A percentile compares a stretch with the other conserved stretches of the same genome.
Evolutionary conservation across 176 grass and related monocot genomes (phyloP).

Genomic region (Eleusine indica): DNA sequence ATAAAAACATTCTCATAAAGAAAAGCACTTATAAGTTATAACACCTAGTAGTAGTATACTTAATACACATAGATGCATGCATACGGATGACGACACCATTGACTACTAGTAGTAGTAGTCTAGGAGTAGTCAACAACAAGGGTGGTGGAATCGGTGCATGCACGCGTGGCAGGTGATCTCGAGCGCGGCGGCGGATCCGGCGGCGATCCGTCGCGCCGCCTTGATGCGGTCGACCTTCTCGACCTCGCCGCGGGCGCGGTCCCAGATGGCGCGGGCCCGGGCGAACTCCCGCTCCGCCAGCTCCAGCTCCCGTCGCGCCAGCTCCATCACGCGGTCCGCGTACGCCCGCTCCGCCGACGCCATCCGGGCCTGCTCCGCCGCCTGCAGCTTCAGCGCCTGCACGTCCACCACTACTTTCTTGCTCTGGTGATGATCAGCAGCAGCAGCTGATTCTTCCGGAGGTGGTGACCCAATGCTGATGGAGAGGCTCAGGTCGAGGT

Average conservation of each 20-base stretch:
- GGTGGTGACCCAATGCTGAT: slow-evolving; percentile 49
- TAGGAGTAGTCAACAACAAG: not conserved
- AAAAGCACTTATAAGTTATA: not conserved
- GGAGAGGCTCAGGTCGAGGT: slow-evolving; percentile 73
- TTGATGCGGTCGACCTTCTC: slow-evolving; percentile 78
- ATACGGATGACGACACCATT: not conserved
- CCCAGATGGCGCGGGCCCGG: slow-evolving; percentile 72
- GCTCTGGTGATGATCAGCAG: not conserved
- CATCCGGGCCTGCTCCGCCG: slow-evolving; percentile 67
- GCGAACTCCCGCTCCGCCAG: slow-evolving; percentile 77
- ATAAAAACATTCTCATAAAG: not conserved
- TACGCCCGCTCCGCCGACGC: slow-evolving; percentile 73
- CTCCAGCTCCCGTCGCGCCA: slow-evolving; percentile 77
- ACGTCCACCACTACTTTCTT: slow-evolving; percentile 24
- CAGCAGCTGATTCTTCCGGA: not conserved
- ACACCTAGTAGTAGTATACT: slow-evolving; percentile 20
- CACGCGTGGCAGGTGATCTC: slow-evolving; percentile 92
- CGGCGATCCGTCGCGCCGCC: slow-evolving; percentile 48
- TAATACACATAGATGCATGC: too few species aligned
- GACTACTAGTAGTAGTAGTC: too few species aligned
- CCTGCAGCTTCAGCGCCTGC: slow-evolving; percentile 59
- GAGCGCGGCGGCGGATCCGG: slow-evolving; percentile 51
- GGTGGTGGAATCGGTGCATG: slow-evolving; percentile 61
- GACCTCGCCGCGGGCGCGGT: slow-evolving; percentile 67
- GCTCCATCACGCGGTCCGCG: slow-evolving; percentile 72